Evolutionary conservation across 495 filamentous ascomycete genomes (phyloP).

Genomic region (Wilcoxina mikolae): DNA sequence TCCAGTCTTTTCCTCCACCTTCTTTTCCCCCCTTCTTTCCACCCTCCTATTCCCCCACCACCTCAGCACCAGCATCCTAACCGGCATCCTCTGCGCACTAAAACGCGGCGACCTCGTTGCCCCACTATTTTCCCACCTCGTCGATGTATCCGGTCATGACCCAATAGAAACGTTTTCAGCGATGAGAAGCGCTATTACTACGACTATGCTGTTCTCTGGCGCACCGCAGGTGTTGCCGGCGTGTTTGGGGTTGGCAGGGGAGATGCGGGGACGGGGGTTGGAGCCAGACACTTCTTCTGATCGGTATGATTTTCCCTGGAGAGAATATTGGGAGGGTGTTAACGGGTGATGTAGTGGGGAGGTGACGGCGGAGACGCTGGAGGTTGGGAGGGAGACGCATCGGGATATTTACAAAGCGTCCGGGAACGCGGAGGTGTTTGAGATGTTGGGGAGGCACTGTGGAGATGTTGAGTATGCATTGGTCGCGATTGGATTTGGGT

Average conservation of each 20-base stretch:
- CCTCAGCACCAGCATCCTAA: not conserved
- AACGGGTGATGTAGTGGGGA: not conserved
- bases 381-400: not conserved
- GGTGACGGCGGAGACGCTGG: not conserved
- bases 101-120: constrained; percentile 1
- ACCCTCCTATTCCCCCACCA: not conserved
- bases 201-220: not conserved
- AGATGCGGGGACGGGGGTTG: not conserved
- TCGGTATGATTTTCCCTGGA: not conserved
- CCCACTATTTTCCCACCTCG: not conserved
- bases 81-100: not conserved
- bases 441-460: not conserved
- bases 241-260: not conserved
- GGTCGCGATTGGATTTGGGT: not conserved
- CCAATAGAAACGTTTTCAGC: not conserved
- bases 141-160: not conserved
- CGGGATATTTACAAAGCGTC: not conserved
- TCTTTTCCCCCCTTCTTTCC: not conserved
- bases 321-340: not conserved
- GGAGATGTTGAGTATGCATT: constrained; percentile 1
- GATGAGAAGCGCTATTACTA: not conserved
- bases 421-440: not conserved
- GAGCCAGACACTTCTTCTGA: not conserved
- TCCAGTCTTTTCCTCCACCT: not conserved
- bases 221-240: constrained; percentile 1